Evolutionary conservation across 352 stramenopile species (phyloP).

Genomic region (Pythium aquatile): DNA sequence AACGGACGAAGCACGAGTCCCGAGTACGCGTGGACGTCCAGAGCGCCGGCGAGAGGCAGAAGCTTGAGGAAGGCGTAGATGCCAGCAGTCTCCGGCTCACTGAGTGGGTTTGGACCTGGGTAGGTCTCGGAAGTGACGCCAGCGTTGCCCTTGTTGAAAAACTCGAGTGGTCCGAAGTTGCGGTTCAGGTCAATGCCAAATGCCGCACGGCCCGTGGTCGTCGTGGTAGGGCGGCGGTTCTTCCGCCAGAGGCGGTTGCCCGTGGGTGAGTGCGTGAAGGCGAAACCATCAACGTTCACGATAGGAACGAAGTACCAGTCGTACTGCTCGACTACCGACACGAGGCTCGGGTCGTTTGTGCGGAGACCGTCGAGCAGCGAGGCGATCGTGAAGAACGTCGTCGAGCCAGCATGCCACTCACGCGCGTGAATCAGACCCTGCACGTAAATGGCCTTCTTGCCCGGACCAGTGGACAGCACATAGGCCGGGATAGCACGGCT

Average conservation of each 20-base stretch:
- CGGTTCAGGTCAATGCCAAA: background rate
- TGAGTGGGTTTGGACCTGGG: background rate
- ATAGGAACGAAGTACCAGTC: background rate
- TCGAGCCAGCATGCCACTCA: background rate
- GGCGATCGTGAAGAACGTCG: background rate
- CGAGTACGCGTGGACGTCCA: background rate
- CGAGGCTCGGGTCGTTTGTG: background rate
- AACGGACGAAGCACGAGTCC: conserved; percentile 24
- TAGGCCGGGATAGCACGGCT: background rate
- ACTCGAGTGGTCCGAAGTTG: background rate
- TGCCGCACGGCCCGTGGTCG: too few species aligned
- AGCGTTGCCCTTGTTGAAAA: background rate
- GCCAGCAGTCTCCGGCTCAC: background rate
- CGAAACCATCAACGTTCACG: background rate
- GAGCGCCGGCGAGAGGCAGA: background rate
- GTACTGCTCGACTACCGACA: background rate
- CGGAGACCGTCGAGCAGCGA: background rate
- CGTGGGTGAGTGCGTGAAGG: background rate
- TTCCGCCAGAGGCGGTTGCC: background rate
- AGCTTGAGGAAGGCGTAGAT: background rate
- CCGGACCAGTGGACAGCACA: background rate
- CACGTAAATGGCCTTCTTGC: background rate
- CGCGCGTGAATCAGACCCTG: background rate
- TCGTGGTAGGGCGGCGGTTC: background rate
- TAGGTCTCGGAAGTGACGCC: background rate